A percentile compares a stretch with the other conserved stretches of the same genome.
Conservation (phyloP, 1,284 basidiomycete genomes). For the Tylopilus sp. region DNA sequence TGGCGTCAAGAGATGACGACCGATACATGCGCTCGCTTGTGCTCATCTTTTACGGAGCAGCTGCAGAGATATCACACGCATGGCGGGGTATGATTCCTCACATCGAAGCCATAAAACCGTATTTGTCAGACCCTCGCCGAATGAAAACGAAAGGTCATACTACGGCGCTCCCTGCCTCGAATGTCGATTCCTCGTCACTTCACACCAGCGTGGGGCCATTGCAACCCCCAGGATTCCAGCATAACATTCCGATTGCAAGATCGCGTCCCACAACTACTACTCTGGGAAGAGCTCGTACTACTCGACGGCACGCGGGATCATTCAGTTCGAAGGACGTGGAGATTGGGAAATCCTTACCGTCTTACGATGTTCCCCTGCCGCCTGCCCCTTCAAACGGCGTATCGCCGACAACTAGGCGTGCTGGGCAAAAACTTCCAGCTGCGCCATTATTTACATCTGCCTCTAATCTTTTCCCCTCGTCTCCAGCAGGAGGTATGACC, state of each 20-base stretch:
- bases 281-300: slow-evolving; percentile 40
- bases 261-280: slow-evolving; percentile 34
- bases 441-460: slow-evolving; percentile 26
- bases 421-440: slow-evolving; percentile 41
- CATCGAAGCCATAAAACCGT: slow-evolving; percentile 65
- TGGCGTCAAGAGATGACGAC: slow-evolving; percentile 76
- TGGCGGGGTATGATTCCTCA: slow-evolving; percentile 82
- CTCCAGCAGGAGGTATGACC: slow-evolving; percentile 4
- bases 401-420: slow-evolving; percentile 45
- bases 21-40: slow-evolving; percentile 88
- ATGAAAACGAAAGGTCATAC: slow-evolving; percentile 30
- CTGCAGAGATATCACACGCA: slow-evolving; percentile 82
- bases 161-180: slow-evolving; percentile 7
- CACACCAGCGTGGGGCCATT: slow-evolving; percentile 23
- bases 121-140: slow-evolving; percentile 49
- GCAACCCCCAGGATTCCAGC: slow-evolving; percentile 26
- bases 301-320: slow-evolving; percentile 86
- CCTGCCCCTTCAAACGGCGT: slow-evolving; percentile 35
- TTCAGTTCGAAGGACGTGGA: slow-evolving; percentile 91
- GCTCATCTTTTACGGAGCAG: slow-evolving; percentile 86
- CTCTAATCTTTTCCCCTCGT: slow-evolving; percentile 16
- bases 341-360: slow-evolving; percentile 77
- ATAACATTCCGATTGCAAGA: slow-evolving; percentile 35
- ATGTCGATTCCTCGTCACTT: slow-evolving; percentile 19
- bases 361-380: slow-evolving; percentile 43